Evolutionary conservation across 2,329 filamentous ascomycete species (phyloP), one percentile per base, ranked within the genome.

Genomic region (Chaetoscypha palmicola): DNA sequence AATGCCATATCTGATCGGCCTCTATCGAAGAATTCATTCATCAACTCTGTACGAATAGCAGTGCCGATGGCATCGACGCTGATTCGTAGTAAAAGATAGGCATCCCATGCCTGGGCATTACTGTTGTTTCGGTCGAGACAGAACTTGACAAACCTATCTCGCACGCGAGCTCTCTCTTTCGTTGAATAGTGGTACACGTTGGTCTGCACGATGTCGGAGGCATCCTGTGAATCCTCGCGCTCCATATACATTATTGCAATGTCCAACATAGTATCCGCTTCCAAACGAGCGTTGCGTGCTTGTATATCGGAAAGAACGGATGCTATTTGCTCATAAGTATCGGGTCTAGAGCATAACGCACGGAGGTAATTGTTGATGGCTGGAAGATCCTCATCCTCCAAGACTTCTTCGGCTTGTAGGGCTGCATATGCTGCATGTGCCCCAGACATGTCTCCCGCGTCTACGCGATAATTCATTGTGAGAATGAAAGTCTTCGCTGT

Each of bases 1-100:
- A 79, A 80, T 2, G 86, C 90, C 75, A 96, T 89, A 58, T 97
- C 90, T 10, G 86, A 74, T 9, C 89, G 79, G 21, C 77, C 73
- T 30, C 88, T 81, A 5, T 73, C 67, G 60, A 94, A 94, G 66
- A 97, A 96, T 17, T 76, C 71, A 17, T 81, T 74, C 86, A 98
- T 94, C 34, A 96, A 70, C 20, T 72, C 65, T 11, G 81, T 79
- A 8, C 91, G 83, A 38, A 76, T 71, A 2, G 72, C 68, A 4
- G 79, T 71, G n/a, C 77, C 71, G 1, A 82, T 82, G 57, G 83
- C 80, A 5, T 76, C 72, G 62, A 83, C 82, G 60, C 77, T 76
- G 45, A 81, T 76, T 7, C 75, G 71, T 22, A 83, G 64, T n/a
- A 83, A 64, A 71, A 85, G 59, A 72, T 83, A 84, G 4, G 71